Base-by-base conservation (phyloP, 2,329 filamentous ascomycete species). In the Fulvia fulva region DNA sequence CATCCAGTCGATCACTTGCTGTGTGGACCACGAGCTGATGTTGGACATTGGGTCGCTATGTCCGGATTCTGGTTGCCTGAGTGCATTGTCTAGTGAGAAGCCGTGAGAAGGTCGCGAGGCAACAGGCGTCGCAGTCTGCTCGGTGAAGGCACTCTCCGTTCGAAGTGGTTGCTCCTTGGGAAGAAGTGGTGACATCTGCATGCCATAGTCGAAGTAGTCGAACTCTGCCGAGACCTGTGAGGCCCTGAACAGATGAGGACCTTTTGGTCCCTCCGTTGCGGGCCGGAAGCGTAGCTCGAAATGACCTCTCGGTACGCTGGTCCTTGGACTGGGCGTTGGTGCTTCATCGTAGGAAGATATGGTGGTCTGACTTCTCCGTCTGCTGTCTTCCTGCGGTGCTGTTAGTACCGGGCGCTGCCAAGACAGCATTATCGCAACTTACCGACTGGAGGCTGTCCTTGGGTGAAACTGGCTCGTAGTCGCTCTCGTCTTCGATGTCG, bases 1-100 rank as follows among this genome's bases (percentile, higher is more conserved):
- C 91, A 97, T 94, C 84, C 90, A 94, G 69, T 89, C 86, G 56
- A 89, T 88, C 45, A 94, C 89, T 76, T 91, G 87, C 69, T 86
- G 82, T 2, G 89, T 87, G 14, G 84, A 82, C 90, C 89, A 94
- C 46, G 78, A 77, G 16, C 82, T 79, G 59, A 93, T 68, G 22
- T 64, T 59, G 22, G 56, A 61, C 22, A 62, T 61, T 3, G 63
- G 54, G 45, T 68, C 65, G 26, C 56, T 51, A 14, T 47, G 34
- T 16, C 61, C 53, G 2, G 44, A 25, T 11, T 46, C 46, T 5
- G 60, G 30, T 49, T 58, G 45, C 47, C 51, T 52, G 9, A 67
- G 53, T 5, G 68, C 65, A 2, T 64, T 55, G 25, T 65, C 68
- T 60, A 71, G 67, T 58, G 73, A 67, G 58, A 68, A 66, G 58